These are phyloP conservation scores for Pestalotiopsis sp. DNA, from an alignment of 2,329 filamentous ascomycete genomes.

Conservation along the genomic window DNA sequence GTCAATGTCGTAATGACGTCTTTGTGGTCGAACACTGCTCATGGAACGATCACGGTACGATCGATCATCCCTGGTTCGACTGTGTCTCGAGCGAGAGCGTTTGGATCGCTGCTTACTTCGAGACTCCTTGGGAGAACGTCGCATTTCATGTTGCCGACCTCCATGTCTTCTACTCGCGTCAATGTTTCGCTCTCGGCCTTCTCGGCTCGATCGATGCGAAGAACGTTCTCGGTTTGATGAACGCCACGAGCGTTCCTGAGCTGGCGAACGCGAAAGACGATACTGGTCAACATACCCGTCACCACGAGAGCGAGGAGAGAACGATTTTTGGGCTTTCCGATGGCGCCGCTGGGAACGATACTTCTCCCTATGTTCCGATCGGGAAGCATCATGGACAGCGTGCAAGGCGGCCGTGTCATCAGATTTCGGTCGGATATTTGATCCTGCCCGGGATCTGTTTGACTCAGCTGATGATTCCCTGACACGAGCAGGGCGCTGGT, in stretches of 20 bases:
- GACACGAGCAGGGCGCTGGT: background rate
- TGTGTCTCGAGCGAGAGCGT: background rate
- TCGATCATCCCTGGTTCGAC: background rate
- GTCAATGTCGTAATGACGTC: background rate
- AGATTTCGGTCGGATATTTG: too few relatives aligned
- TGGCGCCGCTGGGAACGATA: background rate
- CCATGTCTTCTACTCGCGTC: background rate
- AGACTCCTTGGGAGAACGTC: background rate
- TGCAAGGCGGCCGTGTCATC: too few relatives aligned
- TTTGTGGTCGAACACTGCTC: background rate
- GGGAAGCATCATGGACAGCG: background rate
- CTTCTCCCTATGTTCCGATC: background rate
- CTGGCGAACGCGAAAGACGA: background rate
- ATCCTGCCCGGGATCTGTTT: too few relatives aligned
- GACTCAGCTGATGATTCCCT: background rate
- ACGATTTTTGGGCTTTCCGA: background rate
- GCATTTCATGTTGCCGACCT: background rate
- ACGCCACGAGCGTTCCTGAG: background rate
- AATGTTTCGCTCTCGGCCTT: background rate
- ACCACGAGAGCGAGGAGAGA: background rate
- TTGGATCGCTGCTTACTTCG: background rate
- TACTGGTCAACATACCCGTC: background rate
- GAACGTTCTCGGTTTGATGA: background rate
- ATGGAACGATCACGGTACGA: too few relatives aligned
- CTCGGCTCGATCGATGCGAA: background rate